Conservation (phyloP, 352 stramenopile species). For the Phytophthora hibernalis region DNA sequence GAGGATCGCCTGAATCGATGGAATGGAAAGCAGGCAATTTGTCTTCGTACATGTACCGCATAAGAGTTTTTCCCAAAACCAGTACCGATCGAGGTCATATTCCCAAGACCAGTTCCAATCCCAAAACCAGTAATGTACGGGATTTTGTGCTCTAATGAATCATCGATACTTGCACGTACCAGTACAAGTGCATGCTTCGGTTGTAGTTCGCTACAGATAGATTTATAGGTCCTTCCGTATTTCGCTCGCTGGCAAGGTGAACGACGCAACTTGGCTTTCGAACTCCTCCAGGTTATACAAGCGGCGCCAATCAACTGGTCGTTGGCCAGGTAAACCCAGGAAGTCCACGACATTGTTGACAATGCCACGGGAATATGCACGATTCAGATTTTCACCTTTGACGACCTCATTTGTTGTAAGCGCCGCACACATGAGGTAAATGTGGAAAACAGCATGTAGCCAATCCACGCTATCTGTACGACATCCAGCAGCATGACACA, state of each 20-base stretch:
- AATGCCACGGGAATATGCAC: slow-evolving; percentile 65
- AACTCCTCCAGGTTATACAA: slow-evolving; percentile 72
- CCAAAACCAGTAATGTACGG: too few relatives aligned
- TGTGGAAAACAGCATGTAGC: slow-evolving; percentile 77
- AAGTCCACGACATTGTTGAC: slow-evolving; percentile 72
- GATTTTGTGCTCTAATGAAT: too few relatives aligned
- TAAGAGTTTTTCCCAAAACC: too few relatives aligned
- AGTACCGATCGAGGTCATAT: too few relatives aligned
- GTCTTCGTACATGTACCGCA: too few relatives aligned
- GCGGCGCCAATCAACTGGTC: slow-evolving; percentile 59
- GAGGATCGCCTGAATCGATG: too few relatives aligned
- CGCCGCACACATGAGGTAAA: slow-evolving; percentile 62
- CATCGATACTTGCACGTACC: too few relatives aligned
- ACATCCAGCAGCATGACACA: slow-evolving; percentile 59
- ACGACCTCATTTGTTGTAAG: slow-evolving; percentile 87
- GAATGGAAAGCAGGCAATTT: too few relatives aligned
- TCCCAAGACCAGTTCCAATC: too few relatives aligned
- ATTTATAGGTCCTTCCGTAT: slow-evolving; percentile 38
- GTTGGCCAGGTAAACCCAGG: slow-evolving; percentile 45
- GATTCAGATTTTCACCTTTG: slow-evolving; percentile 63
- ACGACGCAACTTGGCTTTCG: slow-evolving; percentile 26
- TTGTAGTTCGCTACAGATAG: neutral
- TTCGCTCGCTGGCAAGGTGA: slow-evolving; percentile 6
- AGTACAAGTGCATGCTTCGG: too few relatives aligned
- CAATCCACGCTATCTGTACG: slow-evolving; percentile 77